Evolutionary conservation across 352 stramenopile genomes (phyloP).

Genomic region (Blastocystis sp.): DNA sequence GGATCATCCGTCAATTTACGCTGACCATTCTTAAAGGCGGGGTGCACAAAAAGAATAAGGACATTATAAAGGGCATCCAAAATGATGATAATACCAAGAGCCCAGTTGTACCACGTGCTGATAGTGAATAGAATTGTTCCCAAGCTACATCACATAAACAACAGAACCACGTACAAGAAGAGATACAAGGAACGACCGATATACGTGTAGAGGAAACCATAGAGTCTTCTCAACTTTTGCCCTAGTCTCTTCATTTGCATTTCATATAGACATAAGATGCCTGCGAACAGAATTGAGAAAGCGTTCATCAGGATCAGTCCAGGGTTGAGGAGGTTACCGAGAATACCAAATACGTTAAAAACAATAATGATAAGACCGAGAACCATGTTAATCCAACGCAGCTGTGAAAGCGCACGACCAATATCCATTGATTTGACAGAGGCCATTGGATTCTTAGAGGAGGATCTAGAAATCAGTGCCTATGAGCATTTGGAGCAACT

Average conservation of each 20-base stretch:
- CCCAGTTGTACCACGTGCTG: not conserved
- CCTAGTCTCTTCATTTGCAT: constrained; percentile 57
- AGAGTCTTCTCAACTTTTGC: constrained; percentile 21
- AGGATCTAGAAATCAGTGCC: constrained; percentile 18
- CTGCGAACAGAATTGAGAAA: constrained; percentile 52
- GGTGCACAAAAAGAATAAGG: constrained; percentile 56
- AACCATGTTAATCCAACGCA: constrained; percentile 46
- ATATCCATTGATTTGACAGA: constrained; percentile 46
- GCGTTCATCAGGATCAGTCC: not conserved
- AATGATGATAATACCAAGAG: constrained; percentile 24
- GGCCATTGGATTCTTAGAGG: not conserved
- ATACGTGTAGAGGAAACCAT: constrained; percentile 68
- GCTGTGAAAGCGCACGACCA: constrained; percentile 16
- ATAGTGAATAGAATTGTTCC: constrained; percentile 46
- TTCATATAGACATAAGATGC: constrained; percentile 58
- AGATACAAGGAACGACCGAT: constrained; percentile 55
- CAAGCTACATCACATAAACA: not conserved
- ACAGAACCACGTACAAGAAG: constrained; percentile 43
- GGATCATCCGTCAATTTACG: constrained; percentile 64
- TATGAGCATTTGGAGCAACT: not conserved
- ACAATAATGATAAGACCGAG: constrained; percentile 6
- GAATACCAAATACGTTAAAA: constrained; percentile 16
- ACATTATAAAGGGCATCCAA: constrained; percentile 49
- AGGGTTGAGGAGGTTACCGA: not conserved
- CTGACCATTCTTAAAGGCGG: constrained; percentile 62